phyloP scores from a whole-genome alignment of 495 filamentous ascomycete genomes.

The Talaromyces liani region DNA sequence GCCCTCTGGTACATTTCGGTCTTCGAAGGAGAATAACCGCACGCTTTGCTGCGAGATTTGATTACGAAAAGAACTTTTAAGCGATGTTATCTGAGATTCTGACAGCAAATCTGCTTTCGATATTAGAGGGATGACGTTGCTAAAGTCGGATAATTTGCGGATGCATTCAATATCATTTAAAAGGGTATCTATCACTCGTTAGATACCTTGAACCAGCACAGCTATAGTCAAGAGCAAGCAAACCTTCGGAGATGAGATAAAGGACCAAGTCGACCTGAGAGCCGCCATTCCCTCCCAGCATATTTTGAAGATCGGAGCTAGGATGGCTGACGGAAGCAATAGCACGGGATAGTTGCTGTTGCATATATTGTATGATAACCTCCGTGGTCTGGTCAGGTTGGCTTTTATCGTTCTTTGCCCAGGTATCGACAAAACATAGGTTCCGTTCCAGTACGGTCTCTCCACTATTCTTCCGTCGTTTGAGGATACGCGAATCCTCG shows the following conservation, averaged over 20 bases:
- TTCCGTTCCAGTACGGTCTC: conserved; percentile 87
- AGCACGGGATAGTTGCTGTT: conserved; percentile 61
- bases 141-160: conserved; percentile 62
- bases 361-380: conserved; percentile 65
- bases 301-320: conserved; percentile 67
- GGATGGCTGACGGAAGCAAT: conserved; percentile 48
- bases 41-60: conserved; percentile 56
- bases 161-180: conserved; percentile 71
- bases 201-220: conserved; percentile 9
- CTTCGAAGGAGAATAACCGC: conserved; percentile 61
- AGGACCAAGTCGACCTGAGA: conserved; percentile 84
- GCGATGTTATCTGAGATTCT: conserved; percentile 44
- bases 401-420: conserved; percentile 53
- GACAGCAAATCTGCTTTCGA: conserved; percentile 68
- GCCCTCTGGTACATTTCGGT: conserved; percentile 19
- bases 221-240: conserved; percentile 15
- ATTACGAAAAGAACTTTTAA: conserved; percentile 49
- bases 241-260: conserved; percentile 67
- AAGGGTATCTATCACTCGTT: conserved; percentile 50
- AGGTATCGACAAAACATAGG: conserved; percentile 88
- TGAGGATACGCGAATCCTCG: conserved; percentile 62
- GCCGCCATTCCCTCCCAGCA: conserved; percentile 81
- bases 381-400: conserved; percentile 57
- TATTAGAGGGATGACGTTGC: conserved; percentile 82
- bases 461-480: conserved; percentile 69